Conservation (phyloP, 2,329 filamentous ascomycete genomes). For the Tolypocladium cylindrosporum region DNA sequence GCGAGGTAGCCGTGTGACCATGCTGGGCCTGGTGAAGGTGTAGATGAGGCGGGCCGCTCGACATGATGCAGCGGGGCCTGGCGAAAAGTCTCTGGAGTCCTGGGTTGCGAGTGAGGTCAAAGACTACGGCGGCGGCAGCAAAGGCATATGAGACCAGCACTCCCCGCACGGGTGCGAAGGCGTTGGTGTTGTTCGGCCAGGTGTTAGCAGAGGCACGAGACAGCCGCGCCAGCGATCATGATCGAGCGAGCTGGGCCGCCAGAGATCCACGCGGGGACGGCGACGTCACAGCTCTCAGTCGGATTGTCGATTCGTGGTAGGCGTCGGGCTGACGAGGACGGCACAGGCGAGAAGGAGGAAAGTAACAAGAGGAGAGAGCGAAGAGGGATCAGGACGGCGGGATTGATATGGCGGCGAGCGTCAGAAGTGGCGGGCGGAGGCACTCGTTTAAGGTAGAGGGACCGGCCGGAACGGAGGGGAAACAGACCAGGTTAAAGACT, state of each 20-base stretch:
- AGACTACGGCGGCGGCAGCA: not conserved
- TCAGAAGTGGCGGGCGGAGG: not conserved
- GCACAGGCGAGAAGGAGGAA: not conserved
- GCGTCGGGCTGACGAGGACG: not conserved
- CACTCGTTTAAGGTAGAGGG: not conserved
- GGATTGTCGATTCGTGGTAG: not conserved
- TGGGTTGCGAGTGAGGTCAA: not conserved
- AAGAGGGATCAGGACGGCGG: not conserved
- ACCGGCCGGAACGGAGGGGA: not conserved
- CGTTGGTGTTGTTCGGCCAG: not conserved
- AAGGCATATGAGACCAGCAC: not conserved
- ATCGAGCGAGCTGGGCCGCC: not conserved
- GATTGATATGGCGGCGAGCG: not conserved
- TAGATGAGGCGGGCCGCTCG: slow-evolving; percentile 16
- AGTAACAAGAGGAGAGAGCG: not conserved
- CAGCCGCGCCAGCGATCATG: not conserved
- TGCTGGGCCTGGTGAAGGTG: slow-evolving; percentile 18
- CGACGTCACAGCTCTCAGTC: not conserved
- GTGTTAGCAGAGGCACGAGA: not conserved
- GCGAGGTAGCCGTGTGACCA: slow-evolving; percentile 14
- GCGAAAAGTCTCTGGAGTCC: not conserved
- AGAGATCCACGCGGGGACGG: not conserved
- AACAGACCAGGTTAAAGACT: not conserved
- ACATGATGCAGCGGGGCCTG: slow-evolving; percentile 12
- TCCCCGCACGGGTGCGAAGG: not conserved